These are phyloP conservation scores for Erodium chrysanthum DNA, from an alignment of 441 rosid species.

Conservation along the genomic window DNA sequence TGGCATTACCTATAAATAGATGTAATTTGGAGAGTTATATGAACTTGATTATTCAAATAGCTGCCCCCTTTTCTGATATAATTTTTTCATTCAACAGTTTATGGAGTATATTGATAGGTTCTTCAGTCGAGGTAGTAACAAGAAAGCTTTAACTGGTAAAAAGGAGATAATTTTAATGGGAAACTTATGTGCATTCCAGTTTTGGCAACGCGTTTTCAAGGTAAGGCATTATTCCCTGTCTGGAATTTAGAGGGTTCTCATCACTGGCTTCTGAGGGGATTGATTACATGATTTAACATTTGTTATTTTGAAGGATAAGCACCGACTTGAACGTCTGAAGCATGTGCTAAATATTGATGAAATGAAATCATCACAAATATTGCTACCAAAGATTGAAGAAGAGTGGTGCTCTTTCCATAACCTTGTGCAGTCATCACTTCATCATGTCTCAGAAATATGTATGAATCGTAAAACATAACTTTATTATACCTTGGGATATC, in stretches of 20 bases:
- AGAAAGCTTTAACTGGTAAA: constrained; percentile 37
- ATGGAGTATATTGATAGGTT: constrained; percentile 39
- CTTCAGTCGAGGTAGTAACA: constrained; percentile 41
- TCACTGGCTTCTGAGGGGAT: constrained; percentile 12
- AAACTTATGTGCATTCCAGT: constrained; percentile 70
- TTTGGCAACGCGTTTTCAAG: constrained; percentile 82
- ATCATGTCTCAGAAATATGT: constrained; percentile 69
- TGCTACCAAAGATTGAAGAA: constrained; percentile 56
- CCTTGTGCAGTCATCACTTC: constrained; percentile 60
- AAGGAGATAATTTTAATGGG: constrained; percentile 56
- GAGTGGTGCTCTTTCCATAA: constrained; percentile 84
- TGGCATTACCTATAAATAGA: constrained; percentile 17
- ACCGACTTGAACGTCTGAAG: constrained; percentile 56
- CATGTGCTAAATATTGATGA: constrained; percentile 32
- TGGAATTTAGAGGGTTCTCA: constrained; percentile 9
- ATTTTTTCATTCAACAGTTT: constrained; percentile 39
- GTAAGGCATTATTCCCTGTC: constrained; percentile 26
- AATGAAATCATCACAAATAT: constrained; percentile 27
- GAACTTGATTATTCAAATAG: constrained; percentile 14
- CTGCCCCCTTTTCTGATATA: constrained; percentile 15
- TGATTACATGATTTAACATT: constrained; percentile 11
- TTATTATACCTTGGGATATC: too few species aligned
- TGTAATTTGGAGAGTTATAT: constrained; percentile 16
- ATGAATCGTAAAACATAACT: constrained; percentile 20
- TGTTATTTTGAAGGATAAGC: constrained; percentile 55